Conservation (phyloP, 805 yeast genomes). For the Suhomyces tanzawaensis region DNA sequence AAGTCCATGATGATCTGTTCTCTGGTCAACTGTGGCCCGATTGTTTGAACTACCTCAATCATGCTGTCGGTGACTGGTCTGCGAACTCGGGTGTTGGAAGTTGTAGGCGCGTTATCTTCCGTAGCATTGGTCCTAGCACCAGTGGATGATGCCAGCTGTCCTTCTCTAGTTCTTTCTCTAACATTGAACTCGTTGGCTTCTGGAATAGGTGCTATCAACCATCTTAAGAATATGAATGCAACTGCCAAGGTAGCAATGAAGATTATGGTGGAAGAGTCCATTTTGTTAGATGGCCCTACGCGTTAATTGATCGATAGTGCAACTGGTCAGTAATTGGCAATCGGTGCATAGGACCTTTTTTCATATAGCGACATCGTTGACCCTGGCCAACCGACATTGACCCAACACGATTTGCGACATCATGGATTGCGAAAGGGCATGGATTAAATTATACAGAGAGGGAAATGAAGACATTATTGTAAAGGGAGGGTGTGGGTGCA, state of each 20-base stretch:
- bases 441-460: too few species aligned
- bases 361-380: too few species aligned
- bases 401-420: too few species aligned
- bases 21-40: conserved; percentile 70
- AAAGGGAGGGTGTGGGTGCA: too few species aligned
- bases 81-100: conserved; percentile 19
- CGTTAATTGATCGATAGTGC: neutral
- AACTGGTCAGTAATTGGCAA: too few species aligned
- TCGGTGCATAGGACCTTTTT: too few species aligned
- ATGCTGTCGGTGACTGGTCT: conserved; percentile 63
- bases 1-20: conserved; percentile 75
- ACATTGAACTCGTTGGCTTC: conserved; percentile 24
- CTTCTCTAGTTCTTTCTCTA: conserved; percentile 3
- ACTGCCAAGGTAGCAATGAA: conserved; percentile 48
- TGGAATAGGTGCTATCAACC: conserved; percentile 63
- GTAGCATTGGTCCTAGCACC: conserved; percentile 11
- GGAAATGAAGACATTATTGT: too few species aligned
- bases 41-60: conserved; percentile 81
- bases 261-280: conserved; percentile 56
- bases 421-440: too few species aligned
- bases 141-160: conserved; percentile 5
- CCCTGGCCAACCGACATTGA: too few species aligned
- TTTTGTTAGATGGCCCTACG: conserved; percentile 11
- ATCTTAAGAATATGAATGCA: conserved; percentile 60
- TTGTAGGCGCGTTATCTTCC: conserved; percentile 8